Base-by-base conservation (phyloP, 306 rosid species). In the Rubus idaeus region DNA sequence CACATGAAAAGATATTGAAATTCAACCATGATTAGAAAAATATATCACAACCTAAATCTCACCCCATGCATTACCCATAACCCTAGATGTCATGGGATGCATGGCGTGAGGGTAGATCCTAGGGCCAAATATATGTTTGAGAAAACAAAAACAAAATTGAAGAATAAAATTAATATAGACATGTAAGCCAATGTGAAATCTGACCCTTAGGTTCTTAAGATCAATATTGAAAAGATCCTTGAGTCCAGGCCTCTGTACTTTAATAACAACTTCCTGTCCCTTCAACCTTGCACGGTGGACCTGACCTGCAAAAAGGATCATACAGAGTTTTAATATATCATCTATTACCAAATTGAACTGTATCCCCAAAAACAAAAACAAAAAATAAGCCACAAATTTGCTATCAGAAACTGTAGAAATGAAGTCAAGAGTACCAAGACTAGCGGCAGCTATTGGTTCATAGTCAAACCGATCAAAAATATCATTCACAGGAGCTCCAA, bases 371-470 rank as follows among this genome's bases (percentile, higher is more conserved):
- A 16, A 37, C 1, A 11, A 60, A 72, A 58, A 57, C 26, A 75
- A 61, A 55, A 47, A 64, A 76, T 4, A 20, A 20, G 52, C 5
- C 40, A 82, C 65, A 68, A 13, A 60, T 20, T 70, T 44, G 56
- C 42, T 37, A 64, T 76, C 50, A 79, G n/a, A 70, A 37, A 71
- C 67, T 57, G 49, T 41, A 44, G 26, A 79, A 70, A 79, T 70
- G 72, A 76, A 80, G 82, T 73, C 51, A 62, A 64, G 74, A 69
- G 89, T 88, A 95, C 99, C 99, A 69, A 95, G 97, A 95, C 99
- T 95, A 77, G 99, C 99, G 63, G 99, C 99, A 76, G 99, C 99
- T 68, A 95, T 92, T 76, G 97, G 99, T 82, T 95, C 99, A 82
- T 83, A 89, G 73, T 92, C 97, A 85, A 95, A 95, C 79, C 83